Evolutionary conservation across 768 basidiomycete genomes (phyloP).

Genomic region (Pleurotus tuoliensis): DNA sequence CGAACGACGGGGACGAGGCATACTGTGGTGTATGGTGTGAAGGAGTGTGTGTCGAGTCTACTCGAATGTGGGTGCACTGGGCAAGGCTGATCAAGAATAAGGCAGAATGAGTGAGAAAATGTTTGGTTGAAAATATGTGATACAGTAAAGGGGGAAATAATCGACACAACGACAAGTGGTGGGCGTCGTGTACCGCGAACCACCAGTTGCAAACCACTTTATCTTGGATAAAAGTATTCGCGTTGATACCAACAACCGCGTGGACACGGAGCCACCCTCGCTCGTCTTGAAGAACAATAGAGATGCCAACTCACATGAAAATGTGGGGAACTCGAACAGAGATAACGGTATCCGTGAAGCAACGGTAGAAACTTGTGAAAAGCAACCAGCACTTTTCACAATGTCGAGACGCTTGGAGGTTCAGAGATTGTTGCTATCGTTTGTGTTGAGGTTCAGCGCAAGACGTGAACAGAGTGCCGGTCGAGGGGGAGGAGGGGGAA

Average conservation of each 20-base stretch:
- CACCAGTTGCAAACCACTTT: background rate
- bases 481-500: no score
- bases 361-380: background rate
- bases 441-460: no score
- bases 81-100: background rate
- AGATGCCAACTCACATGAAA: conserved; percentile 4
- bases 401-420: background rate
- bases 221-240: background rate
- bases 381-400: conserved; percentile 9
- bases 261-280: background rate
- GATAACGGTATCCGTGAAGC: conserved; percentile 3
- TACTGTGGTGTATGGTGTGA: background rate
- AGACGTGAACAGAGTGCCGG: no score
- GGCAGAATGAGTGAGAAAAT: conserved; percentile 3
- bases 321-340: background rate
- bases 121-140: background rate
- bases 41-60: conserved; percentile 7
- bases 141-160: background rate
- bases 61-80: conserved; percentile 1
- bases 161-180: conserved; percentile 65
- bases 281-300: no score
- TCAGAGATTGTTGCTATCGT: no score
- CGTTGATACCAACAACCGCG: background rate
- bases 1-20: conserved; percentile 3
- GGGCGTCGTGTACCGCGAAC: conserved; percentile 36